phyloP scores from a whole-genome alignment of 2,329 filamentous ascomycete species.

The Pseudopyricularia cyperi region DNA sequence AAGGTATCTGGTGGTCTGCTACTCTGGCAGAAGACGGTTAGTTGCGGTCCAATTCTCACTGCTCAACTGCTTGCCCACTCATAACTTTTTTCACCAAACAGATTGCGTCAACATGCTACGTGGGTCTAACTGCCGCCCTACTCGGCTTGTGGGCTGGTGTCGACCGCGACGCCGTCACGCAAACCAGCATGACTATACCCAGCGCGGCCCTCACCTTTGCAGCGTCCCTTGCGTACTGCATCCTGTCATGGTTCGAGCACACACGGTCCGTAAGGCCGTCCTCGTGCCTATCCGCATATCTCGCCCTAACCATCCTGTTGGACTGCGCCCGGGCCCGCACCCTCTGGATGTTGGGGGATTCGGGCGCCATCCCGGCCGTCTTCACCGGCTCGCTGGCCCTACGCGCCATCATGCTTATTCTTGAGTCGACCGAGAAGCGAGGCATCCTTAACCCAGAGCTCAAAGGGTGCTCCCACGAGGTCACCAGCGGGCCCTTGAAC shows the following conservation, averaged over 20 bases:
- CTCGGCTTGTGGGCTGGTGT: slow-evolving; percentile 3
- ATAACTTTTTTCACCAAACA: neutral
- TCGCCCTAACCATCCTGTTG: slow-evolving; percentile 28
- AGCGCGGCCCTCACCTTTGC: slow-evolving; percentile 7
- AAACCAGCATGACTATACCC: slow-evolving; percentile 6
- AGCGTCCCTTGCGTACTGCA: slow-evolving; percentile 12
- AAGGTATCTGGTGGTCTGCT: neutral
- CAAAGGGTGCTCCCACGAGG: slow-evolving; percentile 27
- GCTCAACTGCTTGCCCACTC: neutral
- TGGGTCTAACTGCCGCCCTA: slow-evolving; percentile 4
- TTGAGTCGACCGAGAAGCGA: slow-evolving; percentile 32
- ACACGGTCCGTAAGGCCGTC: slow-evolving; percentile 30
- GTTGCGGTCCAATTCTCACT: neutral
- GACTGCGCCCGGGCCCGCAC: slow-evolving; percentile 30
- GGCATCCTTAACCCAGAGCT: slow-evolving; percentile 21
- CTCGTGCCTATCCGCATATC: slow-evolving; percentile 28
- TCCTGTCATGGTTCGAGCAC: slow-evolving; percentile 33
- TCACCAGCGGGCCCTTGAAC: slow-evolving; percentile 29
- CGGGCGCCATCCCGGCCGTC: slow-evolving; percentile 22
- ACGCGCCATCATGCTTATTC: slow-evolving; percentile 26
- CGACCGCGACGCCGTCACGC: neutral
- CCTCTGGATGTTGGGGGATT: slow-evolving; percentile 17
- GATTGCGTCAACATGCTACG: slow-evolving; percentile 1
- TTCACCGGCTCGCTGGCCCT: slow-evolving; percentile 25
- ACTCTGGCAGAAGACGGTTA: neutral